Conservation (phyloP, 192 early-diverging fungal genomes). For the Umbelopsis vinacea region DNA sequence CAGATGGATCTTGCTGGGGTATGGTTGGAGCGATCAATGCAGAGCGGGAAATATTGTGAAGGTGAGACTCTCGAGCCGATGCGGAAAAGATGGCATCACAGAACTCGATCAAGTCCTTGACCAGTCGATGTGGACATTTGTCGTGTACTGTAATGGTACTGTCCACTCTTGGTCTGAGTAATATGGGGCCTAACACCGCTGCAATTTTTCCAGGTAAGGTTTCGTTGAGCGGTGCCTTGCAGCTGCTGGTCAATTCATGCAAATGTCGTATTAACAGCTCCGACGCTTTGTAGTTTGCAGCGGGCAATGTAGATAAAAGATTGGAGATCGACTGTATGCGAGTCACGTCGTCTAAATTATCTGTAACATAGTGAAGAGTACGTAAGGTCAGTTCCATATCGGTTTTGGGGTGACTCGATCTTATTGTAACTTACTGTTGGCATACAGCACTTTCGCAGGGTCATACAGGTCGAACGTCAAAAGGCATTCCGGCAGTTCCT, state of each 20-base stretch:
- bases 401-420: not conserved
- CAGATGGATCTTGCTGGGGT: not conserved
- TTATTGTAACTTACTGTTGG: constrained; percentile 47
- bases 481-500: constrained; percentile 74
- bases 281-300: constrained; percentile 52
- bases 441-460: constrained; percentile 68
- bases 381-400: not conserved
- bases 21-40: constrained; percentile 1
- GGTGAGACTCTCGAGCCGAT: constrained; percentile 26
- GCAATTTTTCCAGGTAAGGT: constrained; percentile 39
- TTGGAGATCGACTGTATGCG: constrained; percentile 52
- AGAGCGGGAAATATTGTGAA: not conserved
- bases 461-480: constrained; percentile 76
- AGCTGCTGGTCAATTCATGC: not conserved
- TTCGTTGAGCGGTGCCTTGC: constrained; percentile 26
- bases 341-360: constrained; percentile 34
- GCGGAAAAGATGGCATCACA: constrained; percentile 46
- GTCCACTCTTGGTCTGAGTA: constrained; percentile 54
- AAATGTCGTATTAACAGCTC: constrained; percentile 46
- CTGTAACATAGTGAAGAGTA: not conserved
- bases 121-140: constrained; percentile 51
- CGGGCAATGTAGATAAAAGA: constrained; percentile 49
- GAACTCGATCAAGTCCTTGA: constrained; percentile 53
- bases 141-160: constrained; percentile 50
- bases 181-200: constrained; percentile 48